Evolutionary conservation across 192 early-diverging fungal species (phyloP), one percentile per base, ranked within the genome.

Genomic region (Thoreauomyces humboldtii): DNA sequence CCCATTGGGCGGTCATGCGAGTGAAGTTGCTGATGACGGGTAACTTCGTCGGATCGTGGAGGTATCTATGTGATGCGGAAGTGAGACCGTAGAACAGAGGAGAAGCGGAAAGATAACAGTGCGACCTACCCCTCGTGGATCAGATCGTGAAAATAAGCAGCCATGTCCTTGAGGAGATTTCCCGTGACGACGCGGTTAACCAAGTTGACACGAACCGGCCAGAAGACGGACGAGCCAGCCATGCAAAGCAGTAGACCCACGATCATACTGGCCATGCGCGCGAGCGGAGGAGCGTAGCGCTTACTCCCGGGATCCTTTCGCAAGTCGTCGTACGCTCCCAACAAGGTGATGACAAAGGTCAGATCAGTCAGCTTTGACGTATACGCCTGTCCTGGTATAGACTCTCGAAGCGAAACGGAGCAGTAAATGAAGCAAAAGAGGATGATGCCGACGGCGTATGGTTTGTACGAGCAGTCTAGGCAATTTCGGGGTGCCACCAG

Each of bases 81-180:
- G n/a, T n/a, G n/a, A n/a, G n/a, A n/a, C n/a, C n/a, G n/a, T n/a
- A n/a, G n/a, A n/a, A n/a, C n/a, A n/a, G n/a, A n/a, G n/a, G n/a
- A n/a, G n/a, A n/a, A n/a, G n/a, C 38, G n/a, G n/a, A 9, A 41
- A 41, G 38, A 12, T 9, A 41, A 41, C 9, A 41, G 38, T 41
- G 38, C 38, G 38, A 60, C 38, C n/a, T 47, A 63, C 47, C 65
- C 65, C 50, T 67, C 45, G 9, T 67, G 43, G 0, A 67, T 31
- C 19, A 67, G 38, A 34, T 67, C 65, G 32, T 67, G 38, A n/a
- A 67, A 33, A 47, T 57, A 67, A 12, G 41, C n/a, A 9, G 65
- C 55, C 34, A 67, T 57, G 6, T 67, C 65, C 34, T 67, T 67
- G 56, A 67, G 59, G 9, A 67, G 46, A 48, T 67, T 59, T 28